A percentile compares a stretch with the other conserved stretches of the same genome.
These are phyloP conservation scores for Talaromyces amestolkiae DNA, from an alignment of 2,329 filamentous ascomycete genomes.

Conservation along the genomic window DNA sequence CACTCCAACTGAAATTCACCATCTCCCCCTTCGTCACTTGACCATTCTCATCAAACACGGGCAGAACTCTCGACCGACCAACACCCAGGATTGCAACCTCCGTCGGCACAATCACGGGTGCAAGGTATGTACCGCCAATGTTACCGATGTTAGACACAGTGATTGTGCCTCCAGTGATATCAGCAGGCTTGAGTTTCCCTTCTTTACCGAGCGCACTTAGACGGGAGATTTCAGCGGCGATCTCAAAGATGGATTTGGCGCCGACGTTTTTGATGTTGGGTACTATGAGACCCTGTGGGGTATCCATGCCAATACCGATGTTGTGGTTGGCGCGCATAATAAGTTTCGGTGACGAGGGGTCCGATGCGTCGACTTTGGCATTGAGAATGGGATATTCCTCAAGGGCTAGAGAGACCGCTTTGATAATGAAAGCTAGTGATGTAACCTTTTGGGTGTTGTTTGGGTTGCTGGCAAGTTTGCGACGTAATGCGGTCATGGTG, in stretches of 20 bases:
- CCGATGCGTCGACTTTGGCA: conserved; percentile 68
- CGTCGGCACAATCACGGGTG: conserved; percentile 83
- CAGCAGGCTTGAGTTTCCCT: conserved; percentile 71
- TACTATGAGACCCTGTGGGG: conserved; percentile 80
- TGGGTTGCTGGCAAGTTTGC: conserved; percentile 65
- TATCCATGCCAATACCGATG: conserved; percentile 94
- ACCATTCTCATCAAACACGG: conserved; percentile 64
- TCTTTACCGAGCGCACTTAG: conserved; percentile 69
- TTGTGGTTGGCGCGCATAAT: conserved; percentile 83
- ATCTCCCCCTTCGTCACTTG: conserved; percentile 73
- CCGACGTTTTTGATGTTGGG: conserved; percentile 87
- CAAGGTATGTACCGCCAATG: conserved; percentile 87
- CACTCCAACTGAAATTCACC: conserved; percentile 92
- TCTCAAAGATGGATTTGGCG: conserved; percentile 69
- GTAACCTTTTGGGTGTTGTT: conserved; percentile 66
- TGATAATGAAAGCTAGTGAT: conserved; percentile 91
- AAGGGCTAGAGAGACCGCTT: conserved; percentile 84
- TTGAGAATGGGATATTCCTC: conserved; percentile 83
- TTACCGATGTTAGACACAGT: conserved; percentile 96
- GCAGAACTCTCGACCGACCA: conserved; percentile 74
- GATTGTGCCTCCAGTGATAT: conserved; percentile 84
- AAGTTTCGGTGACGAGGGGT: conserved; percentile 61
- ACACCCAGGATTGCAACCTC: conserved; percentile 92
- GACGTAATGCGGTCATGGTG: conserved; percentile 67
- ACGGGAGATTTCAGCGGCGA: conserved; percentile 72